These are phyloP conservation scores for Pichia nakasei DNA, from an alignment of 805 yeast species.

Conservation along the genomic window DNA sequence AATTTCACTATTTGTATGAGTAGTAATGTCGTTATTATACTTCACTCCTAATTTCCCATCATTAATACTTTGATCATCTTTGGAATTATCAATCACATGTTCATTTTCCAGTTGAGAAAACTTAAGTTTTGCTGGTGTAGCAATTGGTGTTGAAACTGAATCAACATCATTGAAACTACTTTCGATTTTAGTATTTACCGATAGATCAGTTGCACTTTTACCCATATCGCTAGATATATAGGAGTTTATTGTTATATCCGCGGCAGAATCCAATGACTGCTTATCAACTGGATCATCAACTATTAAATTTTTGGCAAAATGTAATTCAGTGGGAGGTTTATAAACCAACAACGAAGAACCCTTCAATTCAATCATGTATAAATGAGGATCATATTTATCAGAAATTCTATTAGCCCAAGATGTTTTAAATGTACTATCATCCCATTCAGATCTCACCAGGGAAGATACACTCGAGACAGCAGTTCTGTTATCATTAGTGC, in stretches of 20 bases:
- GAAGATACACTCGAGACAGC: neutral
- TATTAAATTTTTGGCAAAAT: slow-evolving; percentile 9
- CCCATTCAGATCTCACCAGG: slow-evolving; percentile 27
- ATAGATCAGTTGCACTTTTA: slow-evolving; percentile 2
- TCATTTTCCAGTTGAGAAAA: neutral
- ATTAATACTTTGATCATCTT: neutral
- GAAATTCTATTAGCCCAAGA: slow-evolving; percentile 53
- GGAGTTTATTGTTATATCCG: neutral
- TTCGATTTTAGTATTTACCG: neutral
- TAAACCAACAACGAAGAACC: slow-evolving; percentile 60
- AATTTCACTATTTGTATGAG: too few relatives aligned
- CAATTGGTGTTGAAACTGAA: neutral
- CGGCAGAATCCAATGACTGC: too few relatives aligned
- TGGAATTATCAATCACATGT: neutral
- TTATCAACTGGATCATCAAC: neutral
- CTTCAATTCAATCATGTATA: slow-evolving; percentile 57
- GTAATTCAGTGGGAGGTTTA: slow-evolving; percentile 43
- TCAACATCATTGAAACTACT: neutral
- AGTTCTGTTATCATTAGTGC: neutral
- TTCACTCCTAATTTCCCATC: neutral
- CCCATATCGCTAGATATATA: slow-evolving; percentile 3
- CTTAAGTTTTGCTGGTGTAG: neutral
- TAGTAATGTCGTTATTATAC: too few relatives aligned
- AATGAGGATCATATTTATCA: slow-evolving; percentile 27
- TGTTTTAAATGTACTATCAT: slow-evolving; percentile 32